These are phyloP conservation scores for Neocallimastix lanati DNA, from an alignment of 192 early-diverging fungal species.

Conservation along the genomic window DNA sequence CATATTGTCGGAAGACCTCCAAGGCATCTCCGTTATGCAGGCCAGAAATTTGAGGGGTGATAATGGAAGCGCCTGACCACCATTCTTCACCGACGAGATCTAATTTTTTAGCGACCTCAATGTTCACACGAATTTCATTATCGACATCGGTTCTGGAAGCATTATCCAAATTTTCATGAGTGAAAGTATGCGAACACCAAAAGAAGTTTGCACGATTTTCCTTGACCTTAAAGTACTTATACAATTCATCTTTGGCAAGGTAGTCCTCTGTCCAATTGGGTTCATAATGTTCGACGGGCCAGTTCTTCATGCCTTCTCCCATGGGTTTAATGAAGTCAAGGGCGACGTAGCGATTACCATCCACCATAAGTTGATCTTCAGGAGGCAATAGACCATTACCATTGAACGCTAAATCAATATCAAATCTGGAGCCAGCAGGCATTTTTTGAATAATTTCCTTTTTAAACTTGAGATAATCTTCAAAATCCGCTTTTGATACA, in stretches of 20 bases:
- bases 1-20: neutral
- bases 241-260: neutral
- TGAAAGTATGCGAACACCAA: conserved; percentile 1
- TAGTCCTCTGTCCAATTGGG: neutral
- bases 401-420: neutral
- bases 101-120: neutral
- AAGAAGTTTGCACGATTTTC: neutral
- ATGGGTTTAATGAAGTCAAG: neutral
- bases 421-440: neutral
- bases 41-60: conserved; percentile 3
- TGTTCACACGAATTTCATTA: neutral
- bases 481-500: neutral
- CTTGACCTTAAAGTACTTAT: neutral
- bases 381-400: neutral
- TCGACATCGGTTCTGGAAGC: neutral
- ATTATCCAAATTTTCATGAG: conserved; percentile 2
- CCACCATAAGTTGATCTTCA: neutral
- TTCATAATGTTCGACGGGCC: neutral
- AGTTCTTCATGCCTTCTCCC: neutral
- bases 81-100: neutral
- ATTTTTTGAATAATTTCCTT: neutral
- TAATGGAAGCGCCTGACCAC: conserved; percentile 1
- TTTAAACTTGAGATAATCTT: neutral
- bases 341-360: neutral
- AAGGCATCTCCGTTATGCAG: conserved; percentile 1